Percentiles rank a stretch among this genome's conserved stretches.
Evolutionary conservation across 345 rosid genomes (phyloP).

Genomic region (Melaleuca quinquenervia): DNA sequence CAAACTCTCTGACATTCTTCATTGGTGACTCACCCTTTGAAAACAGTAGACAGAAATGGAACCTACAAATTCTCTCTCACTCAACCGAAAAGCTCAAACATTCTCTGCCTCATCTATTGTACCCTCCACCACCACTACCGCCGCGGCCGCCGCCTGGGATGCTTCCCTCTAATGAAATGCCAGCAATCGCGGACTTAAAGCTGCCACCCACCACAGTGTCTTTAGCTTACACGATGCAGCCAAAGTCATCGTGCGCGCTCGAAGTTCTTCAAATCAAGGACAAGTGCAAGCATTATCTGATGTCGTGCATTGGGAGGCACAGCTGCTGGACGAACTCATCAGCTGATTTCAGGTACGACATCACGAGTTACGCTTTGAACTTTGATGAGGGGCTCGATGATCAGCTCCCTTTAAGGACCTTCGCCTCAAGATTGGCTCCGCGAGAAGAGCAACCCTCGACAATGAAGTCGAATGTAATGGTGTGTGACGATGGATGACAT

Average conservation of each 20-base stretch:
- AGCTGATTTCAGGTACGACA: neutral
- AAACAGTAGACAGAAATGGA: neutral
- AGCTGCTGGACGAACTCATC: neutral
- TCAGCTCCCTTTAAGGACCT: neutral
- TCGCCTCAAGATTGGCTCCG: neutral
- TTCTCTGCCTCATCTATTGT: neutral
- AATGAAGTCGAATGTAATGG: neutral
- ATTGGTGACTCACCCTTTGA: neutral
- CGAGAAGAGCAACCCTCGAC: neutral
- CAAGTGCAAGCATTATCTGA: neutral
- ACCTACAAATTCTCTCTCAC: neutral
- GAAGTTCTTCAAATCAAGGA: neutral
- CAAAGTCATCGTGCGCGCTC: neutral
- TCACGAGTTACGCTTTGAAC: neutral
- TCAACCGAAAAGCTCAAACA: neutral
- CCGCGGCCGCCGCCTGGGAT: neutral
- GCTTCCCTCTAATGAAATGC: neutral
- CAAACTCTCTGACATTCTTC: neutral
- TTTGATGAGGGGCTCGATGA: neutral
- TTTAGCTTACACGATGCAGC: neutral
- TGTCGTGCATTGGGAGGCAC: neutral
- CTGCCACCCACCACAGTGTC: neutral
- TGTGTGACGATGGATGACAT: neutral
- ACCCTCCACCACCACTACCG: neutral
- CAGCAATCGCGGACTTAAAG: neutral